Conservation (phyloP, 768 basidiomycete species). For the Suillus paluster region DNA sequence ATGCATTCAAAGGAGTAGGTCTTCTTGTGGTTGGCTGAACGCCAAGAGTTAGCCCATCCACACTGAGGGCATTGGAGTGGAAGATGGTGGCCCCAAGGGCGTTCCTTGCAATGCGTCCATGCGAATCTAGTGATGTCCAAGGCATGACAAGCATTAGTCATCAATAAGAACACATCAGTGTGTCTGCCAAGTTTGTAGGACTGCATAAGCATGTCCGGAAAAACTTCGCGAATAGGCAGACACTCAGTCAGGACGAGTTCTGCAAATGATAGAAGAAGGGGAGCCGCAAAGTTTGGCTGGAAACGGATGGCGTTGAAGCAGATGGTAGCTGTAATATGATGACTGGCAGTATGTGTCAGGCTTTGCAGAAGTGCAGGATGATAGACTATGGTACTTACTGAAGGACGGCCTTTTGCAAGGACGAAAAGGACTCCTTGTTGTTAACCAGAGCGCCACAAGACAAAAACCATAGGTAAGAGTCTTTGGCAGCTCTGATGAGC, state of each 20-base stretch:
- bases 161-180: neutral
- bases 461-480: neutral
- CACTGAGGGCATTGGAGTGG: constrained; percentile 10
- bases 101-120: neutral
- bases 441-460: neutral
- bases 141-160: too few species aligned
- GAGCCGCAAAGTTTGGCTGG: neutral
- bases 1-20: constrained; percentile 1
- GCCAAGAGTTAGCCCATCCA: neutral
- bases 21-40: too few species aligned
- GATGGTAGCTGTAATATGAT: neutral
- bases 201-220: neutral
- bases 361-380: too few species aligned
- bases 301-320: neutral
- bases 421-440: too few species aligned
- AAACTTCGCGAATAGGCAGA: neutral
- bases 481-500: neutral
- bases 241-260: neutral
- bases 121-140: neutral
- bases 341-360: too few species aligned
- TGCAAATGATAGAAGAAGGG: neutral
- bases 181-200: neutral
- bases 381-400: too few species aligned
- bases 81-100: constrained; percentile 1
- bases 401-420: too few species aligned